phyloP scores from a whole-genome alignment of 192 early-diverging fungal species.

The Thoreauomyces humboldtii region DNA sequence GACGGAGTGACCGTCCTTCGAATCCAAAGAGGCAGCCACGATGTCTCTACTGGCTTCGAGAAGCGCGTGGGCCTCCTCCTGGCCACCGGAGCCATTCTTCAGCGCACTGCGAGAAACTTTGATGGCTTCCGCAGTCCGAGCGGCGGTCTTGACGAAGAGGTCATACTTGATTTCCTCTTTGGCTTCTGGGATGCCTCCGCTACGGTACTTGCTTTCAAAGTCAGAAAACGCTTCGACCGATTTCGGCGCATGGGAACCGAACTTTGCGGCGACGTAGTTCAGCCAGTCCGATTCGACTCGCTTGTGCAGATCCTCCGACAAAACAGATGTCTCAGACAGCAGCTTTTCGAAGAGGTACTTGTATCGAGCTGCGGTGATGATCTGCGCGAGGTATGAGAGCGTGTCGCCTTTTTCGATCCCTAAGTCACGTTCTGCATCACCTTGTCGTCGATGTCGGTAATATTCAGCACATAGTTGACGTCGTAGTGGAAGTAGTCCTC shows the following conservation, averaged over 20 bases:
- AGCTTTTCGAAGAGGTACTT: constrained; percentile 69
- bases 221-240: constrained; percentile 54
- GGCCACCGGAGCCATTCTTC: neutral
- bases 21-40: constrained; percentile 16
- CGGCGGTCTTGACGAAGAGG: constrained; percentile 71
- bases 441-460: constrained; percentile 99
- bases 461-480: constrained; percentile 92
- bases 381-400: no score
- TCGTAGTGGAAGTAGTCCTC: constrained; percentile 96
- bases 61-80: constrained; percentile 21
- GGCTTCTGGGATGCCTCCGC: constrained; percentile 16
- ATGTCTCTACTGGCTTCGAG: constrained; percentile 22
- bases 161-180: constrained; percentile 68
- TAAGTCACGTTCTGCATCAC: constrained; percentile 42
- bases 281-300: constrained; percentile 62
- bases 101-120: constrained; percentile 37
- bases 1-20: constrained; percentile 55
- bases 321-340: constrained; percentile 29
- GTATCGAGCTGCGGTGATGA: constrained; percentile 85
- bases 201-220: constrained; percentile 40
- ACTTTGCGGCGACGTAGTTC: constrained; percentile 58
- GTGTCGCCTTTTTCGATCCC: no score
- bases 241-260: constrained; percentile 44
- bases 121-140: constrained; percentile 38
- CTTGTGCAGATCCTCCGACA: constrained; percentile 51